Evolutionary conservation across 2,329 filamentous ascomycete genomes (phyloP), one percentile per base, ranked within the genome.

Genomic region (Fusarium subtropicale): DNA sequence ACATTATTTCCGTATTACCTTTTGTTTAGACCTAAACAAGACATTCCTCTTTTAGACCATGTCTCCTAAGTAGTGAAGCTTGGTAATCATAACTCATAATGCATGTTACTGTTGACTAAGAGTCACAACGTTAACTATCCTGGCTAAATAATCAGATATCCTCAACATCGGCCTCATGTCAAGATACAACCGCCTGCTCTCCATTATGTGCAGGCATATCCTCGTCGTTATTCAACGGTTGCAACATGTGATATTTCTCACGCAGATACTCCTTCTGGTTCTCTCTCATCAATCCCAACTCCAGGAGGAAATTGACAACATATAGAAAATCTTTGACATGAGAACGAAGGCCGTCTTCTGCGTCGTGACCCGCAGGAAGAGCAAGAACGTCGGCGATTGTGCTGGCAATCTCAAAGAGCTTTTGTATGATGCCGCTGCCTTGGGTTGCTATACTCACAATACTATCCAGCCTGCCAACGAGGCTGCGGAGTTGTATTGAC

Each of bases 401-500:
- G 72, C 86, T 87, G 0, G 86, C 85, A 64, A 89, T 86, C 70
- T 89, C 87, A 57, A 89, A 87, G 7, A 89, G 78, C 72, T 89
- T 89, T 64, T 87, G 83, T 54, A 88, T 78, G 56, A 89, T 86
- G 24, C 84, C 84, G 38, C 81, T 85, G 10, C 87, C 86, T 68
- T 89, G 86, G 7, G 86, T 83, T 30, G 83, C 83, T 60, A 88
- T 83, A 55, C 83, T 83, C 38, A 78, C 75, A 20, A 79, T 75
- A 59, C 75, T 80, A 7, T 76, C 73, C 2, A 82, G 69, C 4
- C 76, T 76, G 45, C 71, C 72, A 18, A 82, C 78, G 16, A 82
- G 76, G 38, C 66, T 76, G 39, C 80, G 79, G 6, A 82, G 75
- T 69, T 82, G 78, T 5, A 74, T 69, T 12, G 80, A 81, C 16